Percentiles rank a stretch among this genome's conserved stretches.
Conservation (phyloP, 768 basidiomycete species). For the Mycena kentingensis region DNA sequence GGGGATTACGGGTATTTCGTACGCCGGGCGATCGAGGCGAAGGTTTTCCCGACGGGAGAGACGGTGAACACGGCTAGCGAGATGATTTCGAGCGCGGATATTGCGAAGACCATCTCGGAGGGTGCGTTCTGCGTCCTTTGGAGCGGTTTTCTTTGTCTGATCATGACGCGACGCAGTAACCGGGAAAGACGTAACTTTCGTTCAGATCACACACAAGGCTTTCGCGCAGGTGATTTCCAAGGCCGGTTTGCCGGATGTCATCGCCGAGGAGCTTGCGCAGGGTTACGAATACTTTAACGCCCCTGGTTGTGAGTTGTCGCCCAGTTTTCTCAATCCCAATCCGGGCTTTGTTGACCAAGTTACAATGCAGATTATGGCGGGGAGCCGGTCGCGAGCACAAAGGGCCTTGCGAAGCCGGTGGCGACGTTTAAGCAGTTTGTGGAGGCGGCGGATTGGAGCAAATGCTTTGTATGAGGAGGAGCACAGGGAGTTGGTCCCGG, state of each 20-base stretch:
- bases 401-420: not conserved
- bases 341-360: not conserved
- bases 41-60: slow-evolving; percentile 8
- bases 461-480: too few relatives aligned
- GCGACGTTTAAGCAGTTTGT: slow-evolving; percentile 2
- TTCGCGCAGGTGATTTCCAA: not conserved
- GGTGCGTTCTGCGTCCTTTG: not conserved
- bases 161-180: slow-evolving; percentile 6
- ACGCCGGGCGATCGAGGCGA: slow-evolving; percentile 8
- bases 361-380: not conserved
- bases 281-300: not conserved
- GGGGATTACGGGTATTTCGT: slow-evolving; percentile 12
- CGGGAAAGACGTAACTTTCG: slow-evolving; percentile 3
- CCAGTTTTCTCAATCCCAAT: not conserved
- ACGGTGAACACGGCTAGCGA: slow-evolving; percentile 1
- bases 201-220: not conserved
- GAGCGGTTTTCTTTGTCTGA: not conserved
- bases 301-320: slow-evolving; percentile 6
- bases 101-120: not conserved
- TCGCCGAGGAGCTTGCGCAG: not conserved
- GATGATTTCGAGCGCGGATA: not conserved
- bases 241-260: not conserved
- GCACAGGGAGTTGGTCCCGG: too few relatives aligned
- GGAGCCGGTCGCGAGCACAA: not conserved
- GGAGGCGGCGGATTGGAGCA: slow-evolving; percentile 5